Base-by-base conservation (phyloP, 352 stramenopile genomes). In the Globisporangium emineosum region DNA sequence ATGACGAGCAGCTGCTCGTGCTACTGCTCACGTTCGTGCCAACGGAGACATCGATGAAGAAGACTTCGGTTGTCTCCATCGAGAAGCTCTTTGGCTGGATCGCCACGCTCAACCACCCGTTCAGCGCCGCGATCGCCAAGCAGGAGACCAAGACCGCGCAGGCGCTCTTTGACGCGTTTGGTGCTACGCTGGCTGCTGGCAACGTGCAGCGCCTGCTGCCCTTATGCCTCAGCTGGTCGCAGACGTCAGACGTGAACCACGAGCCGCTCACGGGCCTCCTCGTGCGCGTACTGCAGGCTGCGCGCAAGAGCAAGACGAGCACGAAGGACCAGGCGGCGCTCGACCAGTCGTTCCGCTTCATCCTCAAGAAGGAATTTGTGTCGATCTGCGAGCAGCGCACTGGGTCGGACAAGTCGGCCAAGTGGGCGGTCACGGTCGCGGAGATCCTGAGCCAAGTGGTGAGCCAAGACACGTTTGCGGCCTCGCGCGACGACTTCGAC, bases 301-400 rank as follows among this genome's bases (percentile, higher is more conserved):
- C 83, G 49, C 84, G 79, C 27, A 61, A 59, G 47, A 23, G 65
- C 64, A 85, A 82, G 63, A 74, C 70, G 25, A 45, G 64, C 30
- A 77, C 75, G 57, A 75, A 81, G 21, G 67, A 90, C 21, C 64
- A 73, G 3, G 27, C 57, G 15, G 73, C 71, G 13, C 57, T 91
- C 2, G 72, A 89, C 29, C 69, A 82, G 49, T 77, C 73, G 0
- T 78, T 91, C 43, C 71, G 79, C 8, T 77, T 77, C 51, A 70
- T 93, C 6, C 67, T 88, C 1, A 87, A 89, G 62, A 80, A 85
- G n/a, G 81, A 91, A 49, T 92, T 92, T 49, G 72, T 71, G 3
- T 60, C 64, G 3, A 23, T 85, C 19, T 91, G 70, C 65, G 74
- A 84, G 1, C 53, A 53, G 21, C 47, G 21, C 4, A 19, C 21